Percentiles rank a stretch among this genome's conserved stretches.
phyloP scores from a whole-genome alignment of 305 asterid species.

The Lippia alba region DNA sequence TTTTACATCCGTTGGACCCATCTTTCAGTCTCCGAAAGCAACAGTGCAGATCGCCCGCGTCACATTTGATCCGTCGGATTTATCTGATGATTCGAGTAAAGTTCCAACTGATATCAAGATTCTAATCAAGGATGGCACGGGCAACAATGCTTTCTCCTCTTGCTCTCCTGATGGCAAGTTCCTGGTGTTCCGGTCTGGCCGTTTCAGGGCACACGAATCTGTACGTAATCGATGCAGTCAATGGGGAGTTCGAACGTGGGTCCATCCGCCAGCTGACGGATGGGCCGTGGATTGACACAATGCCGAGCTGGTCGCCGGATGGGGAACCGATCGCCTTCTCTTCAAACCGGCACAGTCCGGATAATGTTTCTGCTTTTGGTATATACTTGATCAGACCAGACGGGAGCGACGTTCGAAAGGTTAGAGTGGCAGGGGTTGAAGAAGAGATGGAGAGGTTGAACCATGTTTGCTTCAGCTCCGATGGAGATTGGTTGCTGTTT shows the following conservation, averaged over 20 bases:
- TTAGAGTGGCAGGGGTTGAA: conserved; percentile 53
- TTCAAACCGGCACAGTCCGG: conserved; percentile 70
- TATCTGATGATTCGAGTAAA: conserved; percentile 34
- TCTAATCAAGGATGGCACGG: conserved; percentile 64
- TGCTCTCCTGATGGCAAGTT: conserved; percentile 81
- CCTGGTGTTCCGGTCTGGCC: conserved; percentile 79
- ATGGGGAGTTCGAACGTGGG: conserved; percentile 70
- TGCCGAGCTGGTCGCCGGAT: conserved; percentile 93
- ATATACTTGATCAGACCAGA: conserved; percentile 60
- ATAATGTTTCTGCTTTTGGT: conserved; percentile 49
- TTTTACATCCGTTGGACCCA: conserved; percentile 75
- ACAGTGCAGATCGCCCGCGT: conserved; percentile 80
- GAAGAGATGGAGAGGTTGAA: conserved; percentile 68
- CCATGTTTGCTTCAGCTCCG: conserved; percentile 83
- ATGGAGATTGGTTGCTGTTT: conserved; percentile 76
- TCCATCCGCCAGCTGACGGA: conserved; percentile 66
- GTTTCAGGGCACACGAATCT: conserved; percentile 77
- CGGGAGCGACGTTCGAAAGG: conserved; percentile 56
- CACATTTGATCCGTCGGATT: conserved; percentile 47
- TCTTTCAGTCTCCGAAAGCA: conserved; percentile 52
- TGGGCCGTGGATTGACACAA: conserved; percentile 88
- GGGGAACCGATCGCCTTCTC: conserved; percentile 85
- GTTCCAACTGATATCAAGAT: conserved; percentile 56
- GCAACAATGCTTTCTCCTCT: conserved; percentile 87
- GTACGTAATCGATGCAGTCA: conserved; percentile 61